These are phyloP conservation scores for Capronia epimyces DNA, from an alignment of 2,329 filamentous ascomycete species.

Conservation along the genomic window DNA sequence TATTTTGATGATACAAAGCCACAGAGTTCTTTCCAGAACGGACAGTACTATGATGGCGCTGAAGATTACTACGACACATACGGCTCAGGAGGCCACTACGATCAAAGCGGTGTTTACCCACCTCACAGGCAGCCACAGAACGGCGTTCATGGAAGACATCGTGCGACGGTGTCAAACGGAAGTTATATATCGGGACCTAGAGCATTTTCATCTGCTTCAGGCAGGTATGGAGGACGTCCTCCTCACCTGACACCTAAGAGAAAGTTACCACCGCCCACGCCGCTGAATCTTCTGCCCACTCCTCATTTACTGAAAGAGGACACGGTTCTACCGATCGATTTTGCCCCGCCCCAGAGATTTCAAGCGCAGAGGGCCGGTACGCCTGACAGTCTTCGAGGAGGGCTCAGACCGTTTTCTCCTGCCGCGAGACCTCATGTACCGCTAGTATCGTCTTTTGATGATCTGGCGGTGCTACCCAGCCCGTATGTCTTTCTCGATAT, in stretches of 20 bases:
- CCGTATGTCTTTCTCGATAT: slow-evolving; percentile 59
- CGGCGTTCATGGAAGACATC: slow-evolving; percentile 25
- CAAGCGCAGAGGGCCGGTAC: slow-evolving; percentile 64
- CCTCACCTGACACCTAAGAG: slow-evolving; percentile 49
- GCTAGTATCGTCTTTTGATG: slow-evolving; percentile 76
- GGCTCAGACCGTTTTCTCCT: slow-evolving; percentile 65
- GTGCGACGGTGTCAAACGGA: slow-evolving; percentile 27
- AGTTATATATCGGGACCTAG: slow-evolving; percentile 52
- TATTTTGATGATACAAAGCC: slow-evolving; percentile 77
- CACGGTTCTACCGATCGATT: slow-evolving; percentile 70
- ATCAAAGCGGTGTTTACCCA: slow-evolving; percentile 31
- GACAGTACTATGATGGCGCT: slow-evolving; percentile 62
- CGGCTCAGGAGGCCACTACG: slow-evolving; percentile 39
- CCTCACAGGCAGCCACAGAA: slow-evolving; percentile 39
- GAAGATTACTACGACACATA: slow-evolving; percentile 63
- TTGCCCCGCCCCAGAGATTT: slow-evolving; percentile 69
- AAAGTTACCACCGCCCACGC: slow-evolving; percentile 64
- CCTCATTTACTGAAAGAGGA: slow-evolving; percentile 81
- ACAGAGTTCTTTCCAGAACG: slow-evolving; percentile 64
- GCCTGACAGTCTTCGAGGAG: slow-evolving; percentile 56
- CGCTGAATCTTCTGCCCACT: slow-evolving; percentile 72
- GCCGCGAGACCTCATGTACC: slow-evolving; percentile 69
- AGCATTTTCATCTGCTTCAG: slow-evolving; percentile 60
- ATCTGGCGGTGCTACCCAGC: slow-evolving; percentile 78
- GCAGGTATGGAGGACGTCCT: slow-evolving; percentile 37